Conservation (phyloP, 768 basidiomycete species). For the Naganishia vishniacii region DNA sequence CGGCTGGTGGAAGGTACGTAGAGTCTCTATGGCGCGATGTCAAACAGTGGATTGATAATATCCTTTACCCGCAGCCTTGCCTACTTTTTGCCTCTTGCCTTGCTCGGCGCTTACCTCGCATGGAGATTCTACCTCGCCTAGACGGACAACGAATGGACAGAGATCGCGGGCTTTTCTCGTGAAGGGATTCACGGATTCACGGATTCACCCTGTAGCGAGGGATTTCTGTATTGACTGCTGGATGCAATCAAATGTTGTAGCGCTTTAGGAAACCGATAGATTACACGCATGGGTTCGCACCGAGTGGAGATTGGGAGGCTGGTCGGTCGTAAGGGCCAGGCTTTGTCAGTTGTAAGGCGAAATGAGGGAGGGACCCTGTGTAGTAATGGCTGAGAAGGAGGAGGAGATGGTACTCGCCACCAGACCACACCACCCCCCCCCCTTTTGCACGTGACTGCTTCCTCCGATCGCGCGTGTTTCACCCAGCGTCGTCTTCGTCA, state of each 20-base stretch:
- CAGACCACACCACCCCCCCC: too few relatives aligned
- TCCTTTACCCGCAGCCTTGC: conserved; percentile 55
- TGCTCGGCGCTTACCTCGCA: conserved; percentile 79
- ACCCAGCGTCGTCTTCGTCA: background rate
- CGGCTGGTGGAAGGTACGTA: conserved; percentile 1
- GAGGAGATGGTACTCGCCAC: too few relatives aligned
- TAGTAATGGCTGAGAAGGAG: too few relatives aligned
- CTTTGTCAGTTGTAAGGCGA: too few relatives aligned
- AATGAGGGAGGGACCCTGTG: too few relatives aligned
- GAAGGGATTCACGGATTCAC: too few relatives aligned
- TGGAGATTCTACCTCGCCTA: conserved; percentile 65
- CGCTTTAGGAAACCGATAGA: background rate
- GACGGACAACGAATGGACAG: background rate
- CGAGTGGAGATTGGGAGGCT: background rate
- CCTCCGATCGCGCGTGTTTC: too few relatives aligned
- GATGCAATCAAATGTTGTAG: background rate
- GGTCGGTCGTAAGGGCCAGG: too few relatives aligned
- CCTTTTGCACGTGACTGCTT: too few relatives aligned
- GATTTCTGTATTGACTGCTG: background rate
- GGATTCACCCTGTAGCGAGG: background rate
- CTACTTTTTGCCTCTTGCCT: conserved; percentile 75
- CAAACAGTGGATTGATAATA: background rate
- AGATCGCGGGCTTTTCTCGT: too few relatives aligned
- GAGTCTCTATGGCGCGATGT: background rate
- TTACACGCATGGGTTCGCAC: background rate